Evolutionary conservation across 306 rosid genomes (phyloP), one percentile per base, ranked within the genome.

Genomic region (Comarum palustre): DNA sequence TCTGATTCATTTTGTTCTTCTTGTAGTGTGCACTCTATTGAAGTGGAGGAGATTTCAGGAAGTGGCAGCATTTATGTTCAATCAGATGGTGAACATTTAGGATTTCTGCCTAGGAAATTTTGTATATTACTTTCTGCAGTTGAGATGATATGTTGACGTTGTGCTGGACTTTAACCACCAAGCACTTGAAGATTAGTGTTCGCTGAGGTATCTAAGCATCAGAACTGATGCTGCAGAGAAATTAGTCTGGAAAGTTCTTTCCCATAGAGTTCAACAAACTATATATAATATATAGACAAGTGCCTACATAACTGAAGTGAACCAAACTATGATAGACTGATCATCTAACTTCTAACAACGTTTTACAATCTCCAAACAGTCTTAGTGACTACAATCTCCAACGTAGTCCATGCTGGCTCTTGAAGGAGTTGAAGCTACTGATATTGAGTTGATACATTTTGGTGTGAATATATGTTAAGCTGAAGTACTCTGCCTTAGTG

Each of bases 1-100:
- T 20, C 63, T 69, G 60, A 73, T 41, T 16, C 34, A 4, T 6
- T 43, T 27, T 55, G 27, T 82, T 71, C 45, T 68, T 67, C 39
- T 55, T 71, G 75, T 77, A 94, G 98, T 0, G 85, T 84, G 54
- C 84, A 46, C 51, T 89, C 92, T 0, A 85, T 94, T 29, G 97
- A 91, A 79, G 91, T 94, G 69, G 91, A 91, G 73, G 95, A 88
- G 77, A 77, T 88, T 48, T 85, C 89, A 9, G 88, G 92, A 71
- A 80, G 55, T 39, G 87, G 87, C 55, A 81, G 76, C 61, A 70
- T 91, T 66, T 85, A 82, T 72, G 89, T 94, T 75, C 98, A 94
- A 85, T 88, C 97, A 27, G 98, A 94, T 68, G 98, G 98, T 25
- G 98, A 94, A 66, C 86, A 89, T 84, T 65, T 94, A 75, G 98